These are phyloP conservation scores for Dipteronia sinensis DNA, from an alignment of 345 rosid genomes.

Conservation along the genomic window DNA sequence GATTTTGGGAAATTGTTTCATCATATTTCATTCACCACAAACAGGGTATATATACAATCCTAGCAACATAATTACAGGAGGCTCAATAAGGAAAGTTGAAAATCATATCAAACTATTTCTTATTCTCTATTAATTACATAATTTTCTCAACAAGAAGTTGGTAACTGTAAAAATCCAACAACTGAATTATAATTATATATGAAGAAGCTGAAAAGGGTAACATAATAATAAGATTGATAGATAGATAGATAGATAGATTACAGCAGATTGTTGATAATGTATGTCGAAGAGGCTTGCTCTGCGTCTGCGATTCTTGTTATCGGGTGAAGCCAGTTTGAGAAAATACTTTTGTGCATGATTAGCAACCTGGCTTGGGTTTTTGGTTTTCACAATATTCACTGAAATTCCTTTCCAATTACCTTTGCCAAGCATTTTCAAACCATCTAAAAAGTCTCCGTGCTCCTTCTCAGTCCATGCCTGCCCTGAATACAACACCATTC, in stretches of 20 bases:
- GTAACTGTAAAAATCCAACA: slow-evolving; percentile 19
- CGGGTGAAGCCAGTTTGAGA: slow-evolving; percentile 34
- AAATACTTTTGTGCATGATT: slow-evolving; percentile 79
- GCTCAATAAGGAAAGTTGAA: too few species aligned
- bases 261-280: slow-evolving; percentile 24
- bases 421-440: too few species aligned
- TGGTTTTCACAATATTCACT: slow-evolving; percentile 8
- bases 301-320: slow-evolving; percentile 51
- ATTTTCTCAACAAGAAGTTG: background rate
- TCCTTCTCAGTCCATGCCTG: too few species aligned
- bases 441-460: too few species aligned
- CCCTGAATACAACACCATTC: too few species aligned
- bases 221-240: background rate
- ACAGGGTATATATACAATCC: too few species aligned
- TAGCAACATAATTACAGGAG: too few species aligned
- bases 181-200: background rate
- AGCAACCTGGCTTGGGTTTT: slow-evolving; percentile 70
- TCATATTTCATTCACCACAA: too few species aligned
- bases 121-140: too few species aligned
- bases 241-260: slow-evolving; percentile 8
- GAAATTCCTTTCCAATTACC: too few species aligned
- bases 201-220: background rate
- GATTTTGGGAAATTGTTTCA: too few species aligned
- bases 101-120: too few species aligned
- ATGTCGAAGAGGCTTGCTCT: slow-evolving; percentile 67